Conservation (phyloP, 352 stramenopile species). For the Saprolegnia parasitica region DNA sequence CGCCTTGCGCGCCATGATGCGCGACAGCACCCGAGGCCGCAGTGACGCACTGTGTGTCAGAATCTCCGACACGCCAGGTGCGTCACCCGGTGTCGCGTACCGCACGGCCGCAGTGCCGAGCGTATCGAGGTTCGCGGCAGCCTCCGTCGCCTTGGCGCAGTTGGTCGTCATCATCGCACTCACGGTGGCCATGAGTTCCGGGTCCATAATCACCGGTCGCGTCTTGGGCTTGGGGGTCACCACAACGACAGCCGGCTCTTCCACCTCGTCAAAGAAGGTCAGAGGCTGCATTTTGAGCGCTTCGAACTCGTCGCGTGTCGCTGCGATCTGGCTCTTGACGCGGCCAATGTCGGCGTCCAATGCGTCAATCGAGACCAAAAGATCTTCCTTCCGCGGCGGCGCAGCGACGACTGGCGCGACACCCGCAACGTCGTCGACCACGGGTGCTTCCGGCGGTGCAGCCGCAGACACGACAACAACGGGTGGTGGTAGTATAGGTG, state of each 20-base stretch:
- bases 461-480: too few relatives aligned
- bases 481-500: neutral
- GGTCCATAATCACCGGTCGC: slow-evolving; percentile 24
- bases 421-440: too few relatives aligned
- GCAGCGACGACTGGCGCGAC: neutral
- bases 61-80: slow-evolving; percentile 69
- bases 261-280: neutral
- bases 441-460: neutral
- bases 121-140: neutral
- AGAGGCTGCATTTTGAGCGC: neutral
- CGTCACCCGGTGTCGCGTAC: slow-evolving; percentile 69
- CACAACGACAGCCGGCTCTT: neutral
- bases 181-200: slow-evolving; percentile 24
- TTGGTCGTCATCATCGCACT: slow-evolving; percentile 45
- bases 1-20: slow-evolving; percentile 62
- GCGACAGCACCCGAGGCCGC: slow-evolving; percentile 49
- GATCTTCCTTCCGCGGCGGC: slow-evolving; percentile 51
- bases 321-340: slow-evolving; percentile 62
- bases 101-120: slow-evolving; percentile 20
- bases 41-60: slow-evolving; percentile 47
- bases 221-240: slow-evolving; percentile 12
- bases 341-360: slow-evolving; percentile 63
- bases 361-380: slow-evolving; percentile 71
- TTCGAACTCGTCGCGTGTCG: neutral
- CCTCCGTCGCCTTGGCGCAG: slow-evolving; percentile 34